A percentile compares a stretch with the other conserved stretches of the same genome.
phyloP scores from a whole-genome alignment of 2,329 filamentous ascomycete species.

The Fusarium sp. region DNA sequence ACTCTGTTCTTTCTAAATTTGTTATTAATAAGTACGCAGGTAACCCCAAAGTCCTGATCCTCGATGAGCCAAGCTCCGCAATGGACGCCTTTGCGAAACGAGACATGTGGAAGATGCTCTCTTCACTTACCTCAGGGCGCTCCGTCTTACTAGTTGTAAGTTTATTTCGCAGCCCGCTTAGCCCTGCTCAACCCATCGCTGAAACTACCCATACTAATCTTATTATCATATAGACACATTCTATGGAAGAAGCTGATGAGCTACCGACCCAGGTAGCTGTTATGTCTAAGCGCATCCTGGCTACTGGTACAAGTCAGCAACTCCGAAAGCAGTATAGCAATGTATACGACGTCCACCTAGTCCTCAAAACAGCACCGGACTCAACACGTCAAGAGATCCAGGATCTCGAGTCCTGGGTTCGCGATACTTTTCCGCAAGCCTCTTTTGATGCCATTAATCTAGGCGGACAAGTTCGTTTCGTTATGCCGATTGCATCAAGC shows the following conservation, averaged over 20 bases:
- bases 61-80: slow-evolving; percentile 86
- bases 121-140: slow-evolving; percentile 76
- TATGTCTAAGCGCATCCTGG: slow-evolving; percentile 61
- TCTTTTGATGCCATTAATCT: slow-evolving; percentile 68
- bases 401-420: slow-evolving; percentile 67
- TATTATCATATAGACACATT: slow-evolving; percentile 69
- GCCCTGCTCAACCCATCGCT: neutral
- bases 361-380: slow-evolving; percentile 69
- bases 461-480: slow-evolving; percentile 67
- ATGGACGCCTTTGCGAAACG: slow-evolving; percentile 90
- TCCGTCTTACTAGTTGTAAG: slow-evolving; percentile 73
- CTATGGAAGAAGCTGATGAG: slow-evolving; percentile 91
- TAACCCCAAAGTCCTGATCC: slow-evolving; percentile 77
- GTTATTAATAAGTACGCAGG: neutral
- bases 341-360: slow-evolving; percentile 72
- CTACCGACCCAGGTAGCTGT: slow-evolving; percentile 75
- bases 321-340: slow-evolving; percentile 71
- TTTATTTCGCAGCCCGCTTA: neutral
- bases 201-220: neutral
- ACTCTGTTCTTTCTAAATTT: neutral
- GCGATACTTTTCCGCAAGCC: slow-evolving; percentile 63
- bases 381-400: slow-evolving; percentile 68
- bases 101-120: slow-evolving; percentile 86
- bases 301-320: slow-evolving; percentile 69
- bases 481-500: slow-evolving; percentile 38